Percentiles rank a stretch among this genome's conserved stretches.
Conservation (phyloP, 495 filamentous ascomycete genomes). For the Trichocladium uniseriatum region DNA sequence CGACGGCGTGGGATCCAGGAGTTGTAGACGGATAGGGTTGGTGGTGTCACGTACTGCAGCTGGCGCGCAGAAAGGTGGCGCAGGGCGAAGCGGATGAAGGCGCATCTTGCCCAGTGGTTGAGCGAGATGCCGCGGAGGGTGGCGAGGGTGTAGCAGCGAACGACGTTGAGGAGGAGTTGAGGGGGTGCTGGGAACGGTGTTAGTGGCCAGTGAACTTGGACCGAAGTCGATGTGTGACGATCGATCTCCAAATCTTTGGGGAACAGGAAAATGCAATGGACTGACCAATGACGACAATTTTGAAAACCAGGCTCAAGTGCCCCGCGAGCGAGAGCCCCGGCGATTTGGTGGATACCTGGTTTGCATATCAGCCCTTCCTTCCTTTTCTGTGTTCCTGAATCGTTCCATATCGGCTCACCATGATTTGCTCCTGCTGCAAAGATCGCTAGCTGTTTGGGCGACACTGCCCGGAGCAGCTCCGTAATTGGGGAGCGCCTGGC, state of each 20-base stretch:
- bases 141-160: conserved; percentile 13
- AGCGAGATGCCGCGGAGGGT: conserved; percentile 13
- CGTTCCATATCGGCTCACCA: too few species aligned
- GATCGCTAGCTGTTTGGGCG: too few species aligned
- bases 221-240: too few species aligned
- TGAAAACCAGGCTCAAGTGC: conserved; percentile 7
- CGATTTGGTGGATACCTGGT: not conserved
- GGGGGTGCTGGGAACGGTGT: conserved; percentile 1
- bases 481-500: too few species aligned
- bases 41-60: conserved; percentile 12
- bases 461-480: too few species aligned
- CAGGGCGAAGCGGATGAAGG: conserved; percentile 16
- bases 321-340: not conserved
- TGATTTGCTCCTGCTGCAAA: too few species aligned
- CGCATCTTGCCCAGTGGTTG: conserved; percentile 10
- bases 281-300: conserved; percentile 8
- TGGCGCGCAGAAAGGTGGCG: conserved; percentile 8
- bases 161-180: conserved; percentile 13
- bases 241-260: not conserved
- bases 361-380: not conserved
- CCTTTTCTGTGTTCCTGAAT: too few species aligned
- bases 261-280: not conserved
- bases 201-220: too few species aligned
- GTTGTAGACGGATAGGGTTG: conserved; percentile 8
- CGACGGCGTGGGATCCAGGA: conserved; percentile 8